Evolutionary conservation across 2,329 filamentous ascomycete species (phyloP).

Genomic region (Aspergillus floridensis): DNA sequence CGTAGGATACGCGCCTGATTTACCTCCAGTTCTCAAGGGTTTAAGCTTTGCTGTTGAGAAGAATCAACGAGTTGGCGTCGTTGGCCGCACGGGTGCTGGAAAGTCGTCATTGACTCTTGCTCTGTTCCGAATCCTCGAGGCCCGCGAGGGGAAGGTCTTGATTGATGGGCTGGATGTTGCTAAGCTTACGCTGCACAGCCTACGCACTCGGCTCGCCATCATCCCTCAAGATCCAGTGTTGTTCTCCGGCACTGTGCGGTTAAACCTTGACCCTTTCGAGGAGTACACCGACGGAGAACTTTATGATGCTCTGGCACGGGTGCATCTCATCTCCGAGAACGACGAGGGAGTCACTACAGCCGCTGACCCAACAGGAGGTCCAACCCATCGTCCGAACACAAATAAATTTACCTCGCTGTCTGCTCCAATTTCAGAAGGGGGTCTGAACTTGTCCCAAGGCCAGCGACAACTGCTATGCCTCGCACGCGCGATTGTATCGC

Average conservation of each 20-base stretch:
- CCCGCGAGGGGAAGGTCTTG: constrained; percentile 24
- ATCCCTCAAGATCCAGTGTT: constrained; percentile 79
- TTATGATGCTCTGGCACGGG: constrained; percentile 65
- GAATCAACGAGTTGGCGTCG: constrained; percentile 31
- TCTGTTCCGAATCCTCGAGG: constrained; percentile 32
- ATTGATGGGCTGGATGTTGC: constrained; percentile 51
- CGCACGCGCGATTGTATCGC: constrained; percentile 57
- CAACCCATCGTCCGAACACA: background rate
- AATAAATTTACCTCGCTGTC: background rate
- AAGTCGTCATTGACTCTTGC: constrained; percentile 35
- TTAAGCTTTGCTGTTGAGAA: constrained; percentile 26
- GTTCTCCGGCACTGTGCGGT: constrained; percentile 72
- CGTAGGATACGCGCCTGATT: constrained; percentile 67
- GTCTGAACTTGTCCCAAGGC: constrained; percentile 47
- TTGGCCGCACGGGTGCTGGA: constrained; percentile 36
- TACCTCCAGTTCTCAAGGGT: constrained; percentile 47
- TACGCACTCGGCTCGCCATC: constrained; percentile 73
- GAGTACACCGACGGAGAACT: constrained; percentile 67
- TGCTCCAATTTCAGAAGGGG: background rate
- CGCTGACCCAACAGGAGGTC: background rate
- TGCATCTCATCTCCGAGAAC: constrained; percentile 48
- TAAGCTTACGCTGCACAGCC: constrained; percentile 47
- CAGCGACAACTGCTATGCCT: constrained; percentile 34
- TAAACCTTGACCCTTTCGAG: constrained; percentile 73
- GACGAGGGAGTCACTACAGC: background rate